Evolutionary conservation across 257 asterid genomes (phyloP), one percentile per base, ranked within the genome.

Genomic region (Solanum infundibuliforme): DNA sequence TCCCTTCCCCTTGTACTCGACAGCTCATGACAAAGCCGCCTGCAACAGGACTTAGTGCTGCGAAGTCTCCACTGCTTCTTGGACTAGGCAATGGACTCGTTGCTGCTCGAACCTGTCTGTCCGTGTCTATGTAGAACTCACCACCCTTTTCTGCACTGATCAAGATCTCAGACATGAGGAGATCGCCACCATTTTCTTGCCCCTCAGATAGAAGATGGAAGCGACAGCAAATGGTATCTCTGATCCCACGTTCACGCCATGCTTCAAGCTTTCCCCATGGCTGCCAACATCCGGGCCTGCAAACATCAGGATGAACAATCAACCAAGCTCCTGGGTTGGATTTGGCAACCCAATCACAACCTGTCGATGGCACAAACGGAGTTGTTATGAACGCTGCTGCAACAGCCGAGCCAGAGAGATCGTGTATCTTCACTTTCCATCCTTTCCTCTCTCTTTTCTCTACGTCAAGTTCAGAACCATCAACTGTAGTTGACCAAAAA

Each of bases 181-280:
- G 91, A 86, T 92, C 98, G 38, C 95, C 98, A 3, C 96, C 98
- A 2, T 93, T 93, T 87, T 95, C 97, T 34, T 93, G 98, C 20
- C 93, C 95, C 35, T 94, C 97, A 0, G 96, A 91, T 87, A 93
- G 86, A 39, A 97, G 98, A 81, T 92, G 98, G 93, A 97, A 97
- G 8, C 98, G 97, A 92, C 94, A 93, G 94, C 94, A 93, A 31
- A 97, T 87, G 69, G 93, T 94, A 60, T 97, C 98, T 74, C 93
- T 89, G 71, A 92, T 72, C 69, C 97, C 98, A 62, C 95, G 94
- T 86, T 97, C 98, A 3, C 98, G 98, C 99, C 99, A 97, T 13
- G 98, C 99, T 89, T 97, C 98, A 13, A 97, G 98, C 92, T 95
- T 97, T 87, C 99, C 99, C 99, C 99, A 97, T 21, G 98, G 99